Conservation (phyloP, 768 basidiomycete genomes). For the Pluteus cervinus region DNA sequence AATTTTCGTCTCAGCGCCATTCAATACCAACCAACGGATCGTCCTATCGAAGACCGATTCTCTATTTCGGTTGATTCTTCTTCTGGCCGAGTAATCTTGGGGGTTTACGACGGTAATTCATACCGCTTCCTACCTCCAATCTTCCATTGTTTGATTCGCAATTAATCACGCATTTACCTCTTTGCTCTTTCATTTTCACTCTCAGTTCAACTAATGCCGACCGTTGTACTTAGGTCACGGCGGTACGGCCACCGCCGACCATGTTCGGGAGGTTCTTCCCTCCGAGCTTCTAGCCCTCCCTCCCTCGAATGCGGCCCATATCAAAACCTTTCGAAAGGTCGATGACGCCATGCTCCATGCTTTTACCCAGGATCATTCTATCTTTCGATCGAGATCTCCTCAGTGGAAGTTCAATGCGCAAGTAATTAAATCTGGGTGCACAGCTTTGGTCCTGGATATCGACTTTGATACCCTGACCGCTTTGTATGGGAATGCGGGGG, state of each 20-base stretch:
- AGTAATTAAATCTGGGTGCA: conserved; percentile 28
- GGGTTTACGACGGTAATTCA: conserved; percentile 35
- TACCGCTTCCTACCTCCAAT: background rate
- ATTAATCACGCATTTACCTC: too few relatives aligned
- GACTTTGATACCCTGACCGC: conserved; percentile 15
- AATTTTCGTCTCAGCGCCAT: conserved; percentile 22
- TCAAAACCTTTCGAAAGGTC: conserved; percentile 19
- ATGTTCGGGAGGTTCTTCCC: conserved; percentile 26
- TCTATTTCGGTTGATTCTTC: conserved; percentile 18
- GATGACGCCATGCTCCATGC: conserved; percentile 20
- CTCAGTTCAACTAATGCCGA: too few relatives aligned
- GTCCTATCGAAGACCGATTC: conserved; percentile 33
- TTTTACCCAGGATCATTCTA: conserved; percentile 25
- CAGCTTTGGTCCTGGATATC: conserved; percentile 28
- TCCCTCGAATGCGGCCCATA: conserved; percentile 17
- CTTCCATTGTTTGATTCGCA: conserved; percentile 3
- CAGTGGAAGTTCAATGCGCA: conserved; percentile 24
- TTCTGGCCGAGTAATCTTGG: conserved; percentile 22
- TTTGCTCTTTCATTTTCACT: too few relatives aligned
- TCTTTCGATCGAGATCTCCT: conserved; percentile 22
- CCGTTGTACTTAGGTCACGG: too few relatives aligned
- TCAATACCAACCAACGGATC: conserved; percentile 32
- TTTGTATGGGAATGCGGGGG: conserved; percentile 28
- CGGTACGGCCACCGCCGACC: too few relatives aligned
- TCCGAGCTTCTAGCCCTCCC: conserved; percentile 18